Conservation (phyloP, 139 green algal species). For the Chlorella ohadii region DNA sequence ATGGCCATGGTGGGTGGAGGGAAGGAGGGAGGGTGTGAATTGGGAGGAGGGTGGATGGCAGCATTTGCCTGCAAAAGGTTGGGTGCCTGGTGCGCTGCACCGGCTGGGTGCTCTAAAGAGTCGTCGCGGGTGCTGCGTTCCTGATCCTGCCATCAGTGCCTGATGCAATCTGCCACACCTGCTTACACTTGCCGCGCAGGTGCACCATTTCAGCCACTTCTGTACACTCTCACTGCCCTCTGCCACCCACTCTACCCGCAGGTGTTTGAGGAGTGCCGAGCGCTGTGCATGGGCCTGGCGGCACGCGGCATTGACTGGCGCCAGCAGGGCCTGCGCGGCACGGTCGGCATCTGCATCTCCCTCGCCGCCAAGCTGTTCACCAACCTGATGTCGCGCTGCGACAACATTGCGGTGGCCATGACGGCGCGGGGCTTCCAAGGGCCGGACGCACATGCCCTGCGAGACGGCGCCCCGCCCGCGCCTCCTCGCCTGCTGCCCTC, state of each 20-base stretch:
- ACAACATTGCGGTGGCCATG: conserved; percentile 49
- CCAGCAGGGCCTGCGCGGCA: conserved; percentile 26
- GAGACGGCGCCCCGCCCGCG: not conserved
- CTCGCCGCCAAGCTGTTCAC: conserved; percentile 29
- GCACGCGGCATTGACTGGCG: conserved; percentile 41
- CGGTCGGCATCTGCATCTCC: conserved; percentile 12
- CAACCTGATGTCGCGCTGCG: conserved; percentile 38
- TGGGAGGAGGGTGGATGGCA: not conserved
- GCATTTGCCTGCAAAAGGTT: not conserved
- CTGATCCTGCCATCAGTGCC: no score
- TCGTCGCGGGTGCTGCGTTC: no score
- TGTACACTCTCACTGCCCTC: no score
- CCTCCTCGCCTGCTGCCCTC: not conserved
- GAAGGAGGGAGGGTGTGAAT: not conserved
- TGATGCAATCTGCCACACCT: no score
- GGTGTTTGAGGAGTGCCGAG: conserved; percentile 51
- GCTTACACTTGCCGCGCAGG: no score
- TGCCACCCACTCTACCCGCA: not conserved
- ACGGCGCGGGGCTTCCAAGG: conserved; percentile 39
- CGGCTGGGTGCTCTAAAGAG: no score
- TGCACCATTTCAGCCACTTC: no score
- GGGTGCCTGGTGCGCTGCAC: no score
- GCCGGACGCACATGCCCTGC: conserved; percentile 20
- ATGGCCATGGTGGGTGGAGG: conserved; percentile 36
- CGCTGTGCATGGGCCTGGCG: conserved; percentile 49